Conservation (phyloP, 192 early-diverging fungal species). For the Phlyctochytrium bullatum region DNA sequence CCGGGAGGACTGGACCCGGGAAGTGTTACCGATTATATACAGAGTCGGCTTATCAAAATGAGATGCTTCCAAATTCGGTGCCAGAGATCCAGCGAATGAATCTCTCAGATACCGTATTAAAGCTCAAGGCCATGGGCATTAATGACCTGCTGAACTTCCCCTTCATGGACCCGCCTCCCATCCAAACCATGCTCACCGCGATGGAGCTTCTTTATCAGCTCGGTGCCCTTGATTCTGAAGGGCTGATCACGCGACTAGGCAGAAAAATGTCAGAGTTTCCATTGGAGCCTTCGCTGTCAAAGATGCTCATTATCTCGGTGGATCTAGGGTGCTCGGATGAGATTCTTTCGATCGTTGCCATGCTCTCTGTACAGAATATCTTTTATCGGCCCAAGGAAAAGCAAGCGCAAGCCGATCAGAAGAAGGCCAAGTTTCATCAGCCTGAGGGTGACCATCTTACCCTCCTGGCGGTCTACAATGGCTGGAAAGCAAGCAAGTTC, state of each 20-base stretch:
- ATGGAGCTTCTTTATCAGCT: conserved; percentile 90
- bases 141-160: conserved; percentile 96
- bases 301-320: conserved; percentile 88
- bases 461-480: conserved; percentile 91
- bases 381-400: conserved; percentile 98
- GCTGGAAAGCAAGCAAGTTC: conserved; percentile 91
- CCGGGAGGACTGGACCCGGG: conserved; percentile 93
- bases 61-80: conserved; percentile 90
- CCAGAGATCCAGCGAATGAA: conserved; percentile 98
- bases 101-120: conserved; percentile 82
- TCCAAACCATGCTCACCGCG: conserved; percentile 87
- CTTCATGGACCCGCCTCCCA: conserved; percentile 97
- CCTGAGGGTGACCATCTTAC: conserved; percentile 98
- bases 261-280: conserved; percentile 98
- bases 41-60: conserved; percentile 83
- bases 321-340: conserved; percentile 94
- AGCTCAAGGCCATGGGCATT: conserved; percentile 94
- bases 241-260: conserved; percentile 89
- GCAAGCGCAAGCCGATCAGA: conserved; percentile 87
- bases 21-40: conserved; percentile 98
- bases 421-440: conserved; percentile 97
- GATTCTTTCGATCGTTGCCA: conserved; percentile 70
- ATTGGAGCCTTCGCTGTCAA: conserved; percentile 86
- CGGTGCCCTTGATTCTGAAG: conserved; percentile 89
- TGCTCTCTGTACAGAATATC: conserved; percentile 77